phyloP scores from a whole-genome alignment of 192 early-diverging fungal genomes.

The Rhizophagus sp. region DNA sequence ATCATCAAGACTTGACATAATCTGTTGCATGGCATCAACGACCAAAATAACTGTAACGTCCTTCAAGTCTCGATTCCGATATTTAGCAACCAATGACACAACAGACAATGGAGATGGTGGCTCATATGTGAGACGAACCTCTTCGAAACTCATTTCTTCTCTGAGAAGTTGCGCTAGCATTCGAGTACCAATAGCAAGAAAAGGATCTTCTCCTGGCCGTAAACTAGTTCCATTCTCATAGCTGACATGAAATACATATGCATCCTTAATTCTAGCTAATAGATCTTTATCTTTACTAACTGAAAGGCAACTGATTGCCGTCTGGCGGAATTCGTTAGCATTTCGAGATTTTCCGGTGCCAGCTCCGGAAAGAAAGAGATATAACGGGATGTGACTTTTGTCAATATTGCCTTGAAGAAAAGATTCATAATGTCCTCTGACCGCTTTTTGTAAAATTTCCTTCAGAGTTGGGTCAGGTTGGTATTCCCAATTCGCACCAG shows the following conservation, averaged over 20 bases:
- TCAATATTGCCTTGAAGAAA: background rate
- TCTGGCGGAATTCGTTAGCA: constrained; percentile 24
- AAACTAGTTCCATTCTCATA: constrained; percentile 16
- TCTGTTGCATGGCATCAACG: constrained; percentile 17
- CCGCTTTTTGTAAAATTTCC: background rate
- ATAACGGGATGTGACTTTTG: constrained; percentile 2
- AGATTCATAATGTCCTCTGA: constrained; percentile 3
- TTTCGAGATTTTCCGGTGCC: constrained; percentile 33
- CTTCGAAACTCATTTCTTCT: constrained; percentile 14
- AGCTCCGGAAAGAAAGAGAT: constrained; percentile 29
- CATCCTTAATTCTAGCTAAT: constrained; percentile 4
- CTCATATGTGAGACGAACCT: background rate
- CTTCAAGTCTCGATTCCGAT: constrained; percentile 15
- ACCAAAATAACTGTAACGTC: constrained; percentile 23
- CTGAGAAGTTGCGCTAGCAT: constrained; percentile 23
- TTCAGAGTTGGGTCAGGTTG: constrained; percentile 13
- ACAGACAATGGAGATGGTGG: constrained; percentile 16
- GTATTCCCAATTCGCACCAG: constrained; percentile 9
- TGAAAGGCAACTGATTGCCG: constrained; percentile 17
- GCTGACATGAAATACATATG: constrained; percentile 27
- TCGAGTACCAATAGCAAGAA: constrained; percentile 18
- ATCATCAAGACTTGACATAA: constrained; percentile 18
- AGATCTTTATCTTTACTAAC: constrained; percentile 18
- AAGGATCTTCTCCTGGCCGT: constrained; percentile 3
- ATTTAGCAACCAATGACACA: constrained; percentile 25